Evolutionary conservation across 768 basidiomycete genomes (phyloP), one percentile per base, ranked within the genome.

Genomic region (Pleurotus tuber-regium): DNA sequence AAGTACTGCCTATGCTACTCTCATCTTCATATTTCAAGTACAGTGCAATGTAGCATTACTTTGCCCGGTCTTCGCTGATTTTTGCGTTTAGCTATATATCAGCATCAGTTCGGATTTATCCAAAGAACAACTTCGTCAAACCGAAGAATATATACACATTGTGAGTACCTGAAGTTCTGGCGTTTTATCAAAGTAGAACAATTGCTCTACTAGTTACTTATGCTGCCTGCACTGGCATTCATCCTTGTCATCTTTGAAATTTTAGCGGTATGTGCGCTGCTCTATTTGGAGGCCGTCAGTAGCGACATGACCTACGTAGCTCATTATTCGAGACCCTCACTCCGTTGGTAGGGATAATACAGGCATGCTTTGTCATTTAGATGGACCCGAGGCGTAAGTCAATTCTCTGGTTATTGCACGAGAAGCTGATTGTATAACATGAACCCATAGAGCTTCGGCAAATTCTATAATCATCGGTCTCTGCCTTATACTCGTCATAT

Each of bases 361-460:
- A 14, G 43, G 43, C 14, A 44, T 44, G 43, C 25, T 44, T 12
- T 44, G 43, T 19, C 43, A 44, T 44, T n/a, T 44, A 26, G 25
- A 41, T 12, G 23, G 40, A 12, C 12, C 16, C 40, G 23, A 16
- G 23, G 21, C 21, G 40, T 41, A 11, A 41, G 40, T 24, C 5
- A 36, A 11, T 31, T 31, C 30, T 8, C 8, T 8, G 7, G 14
- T 31, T 31, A 31, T 31, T 14, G 7, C 7, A 8, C 8, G 7
- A 7, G 14, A 31, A 31, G 30, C 7, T 31, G 30, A 7, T 14
- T 14, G 14, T 8, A 31, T 14, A 14, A 31, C 8, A 2, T 40
- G 9, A 1, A 4, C 4, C 11, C 10, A 11, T 40, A 40, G 38
- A 14, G 38, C 38, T 19, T n/a, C 28, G 6, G n/a, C 14, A 14